Evolutionary conservation across 2,329 filamentous ascomycete genomes (phyloP).

Genomic region (Nemania bipapillata): DNA sequence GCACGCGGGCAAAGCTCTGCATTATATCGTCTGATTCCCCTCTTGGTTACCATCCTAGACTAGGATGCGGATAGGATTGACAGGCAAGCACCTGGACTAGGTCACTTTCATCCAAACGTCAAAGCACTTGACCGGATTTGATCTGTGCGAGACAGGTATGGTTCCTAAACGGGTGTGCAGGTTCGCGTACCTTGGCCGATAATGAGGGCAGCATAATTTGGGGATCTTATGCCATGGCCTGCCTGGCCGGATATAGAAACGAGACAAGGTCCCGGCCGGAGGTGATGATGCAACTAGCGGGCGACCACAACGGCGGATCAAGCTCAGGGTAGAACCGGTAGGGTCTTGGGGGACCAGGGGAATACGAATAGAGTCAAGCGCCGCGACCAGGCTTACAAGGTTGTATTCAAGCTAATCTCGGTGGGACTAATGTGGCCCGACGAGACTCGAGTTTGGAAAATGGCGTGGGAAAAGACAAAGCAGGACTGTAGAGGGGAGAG

Average conservation of each 20-base stretch:
- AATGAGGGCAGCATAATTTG: constrained; percentile 68
- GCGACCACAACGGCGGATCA: constrained; percentile 51
- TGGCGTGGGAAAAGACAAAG: constrained; percentile 56
- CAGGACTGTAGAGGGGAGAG: constrained; percentile 53
- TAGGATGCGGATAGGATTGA: constrained; percentile 53
- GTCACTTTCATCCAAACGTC: constrained; percentile 57
- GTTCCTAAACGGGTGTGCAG: constrained; percentile 60
- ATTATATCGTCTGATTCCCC: constrained; percentile 63
- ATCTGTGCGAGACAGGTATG: constrained; percentile 61
- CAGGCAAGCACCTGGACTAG: constrained; percentile 56
- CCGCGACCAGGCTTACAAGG: constrained; percentile 44
- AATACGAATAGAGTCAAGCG: constrained; percentile 53
- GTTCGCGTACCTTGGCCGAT: constrained; percentile 59
- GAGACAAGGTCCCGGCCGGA: constrained; percentile 54
- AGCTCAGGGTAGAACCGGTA: constrained; percentile 51
- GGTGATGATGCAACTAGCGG: constrained; percentile 56
- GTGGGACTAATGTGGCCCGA: constrained; percentile 44
- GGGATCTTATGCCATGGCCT: constrained; percentile 67
- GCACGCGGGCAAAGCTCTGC: constrained; percentile 54
- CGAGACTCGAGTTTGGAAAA: constrained; percentile 53
- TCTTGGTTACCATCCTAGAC: constrained; percentile 51
- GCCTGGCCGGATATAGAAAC: constrained; percentile 64
- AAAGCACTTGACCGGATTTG: constrained; percentile 61
- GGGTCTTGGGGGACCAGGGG: constrained; percentile 50
- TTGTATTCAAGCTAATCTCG: constrained; percentile 41